A percentile compares a stretch with the other conserved stretches of the same genome.
Evolutionary conservation across 1,284 basidiomycete genomes (phyloP).

Genomic region (Phenoliferia sp.): DNA sequence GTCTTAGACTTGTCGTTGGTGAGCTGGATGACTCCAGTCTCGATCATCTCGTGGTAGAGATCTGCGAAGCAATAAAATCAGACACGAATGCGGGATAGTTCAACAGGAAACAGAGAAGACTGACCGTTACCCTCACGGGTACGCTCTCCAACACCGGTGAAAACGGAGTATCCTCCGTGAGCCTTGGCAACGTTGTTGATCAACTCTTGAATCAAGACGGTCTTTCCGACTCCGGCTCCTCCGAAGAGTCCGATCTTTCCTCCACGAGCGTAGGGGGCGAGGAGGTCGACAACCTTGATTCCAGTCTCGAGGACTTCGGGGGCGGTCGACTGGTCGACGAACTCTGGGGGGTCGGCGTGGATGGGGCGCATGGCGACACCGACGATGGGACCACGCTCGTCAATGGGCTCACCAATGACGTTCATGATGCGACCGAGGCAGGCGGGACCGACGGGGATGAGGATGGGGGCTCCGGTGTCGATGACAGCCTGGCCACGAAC

Average conservation of each 20-base stretch:
- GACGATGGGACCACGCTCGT: conserved; percentile 97
- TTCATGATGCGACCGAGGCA: conserved; percentile 99
- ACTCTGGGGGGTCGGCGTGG: conserved; percentile 92
- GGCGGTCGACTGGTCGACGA: conserved; percentile 96
- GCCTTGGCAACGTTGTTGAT: conserved; percentile 99
- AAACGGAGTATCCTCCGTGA: conserved; percentile 99
- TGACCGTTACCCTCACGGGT: conserved; percentile 96
- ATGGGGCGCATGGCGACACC: conserved; percentile 78
- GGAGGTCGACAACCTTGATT: conserved; percentile 99
- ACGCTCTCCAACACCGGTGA: conserved; percentile 99
- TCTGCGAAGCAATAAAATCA: conserved; percentile 41
- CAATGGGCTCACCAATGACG: conserved; percentile 99
- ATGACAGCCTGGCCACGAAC: conserved; percentile 96
- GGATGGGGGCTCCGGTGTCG: conserved; percentile 93
- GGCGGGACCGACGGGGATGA: conserved; percentile 88
- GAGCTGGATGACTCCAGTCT: conserved; percentile 97
- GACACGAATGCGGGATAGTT: neutral
- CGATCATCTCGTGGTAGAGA: conserved; percentile 99
- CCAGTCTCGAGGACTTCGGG: conserved; percentile 98
- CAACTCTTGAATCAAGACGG: conserved; percentile 87
- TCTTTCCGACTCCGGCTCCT: conserved; percentile 99
- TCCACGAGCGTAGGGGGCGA: conserved; percentile 98
- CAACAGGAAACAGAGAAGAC: conserved; percentile 9
- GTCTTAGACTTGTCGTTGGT: conserved; percentile 71
- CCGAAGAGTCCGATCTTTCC: conserved; percentile 99